These are phyloP conservation scores for Wickerhamomyces hampshirensis DNA, from an alignment of 805 yeast genomes.

Conservation along the genomic window DNA sequence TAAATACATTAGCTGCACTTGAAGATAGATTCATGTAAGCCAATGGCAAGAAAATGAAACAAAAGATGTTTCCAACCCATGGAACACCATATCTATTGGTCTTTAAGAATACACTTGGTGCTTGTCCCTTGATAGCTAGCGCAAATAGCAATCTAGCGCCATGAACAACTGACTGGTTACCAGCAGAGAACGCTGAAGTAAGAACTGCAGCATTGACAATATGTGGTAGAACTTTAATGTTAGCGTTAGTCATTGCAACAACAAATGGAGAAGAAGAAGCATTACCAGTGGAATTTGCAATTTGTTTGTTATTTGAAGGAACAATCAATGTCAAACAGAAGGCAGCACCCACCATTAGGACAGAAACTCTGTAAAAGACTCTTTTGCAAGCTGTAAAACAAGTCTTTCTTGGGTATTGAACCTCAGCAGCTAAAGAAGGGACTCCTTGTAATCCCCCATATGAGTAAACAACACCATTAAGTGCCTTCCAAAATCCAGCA, in stretches of 20 bases:
- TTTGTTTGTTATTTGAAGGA: constrained; percentile 27
- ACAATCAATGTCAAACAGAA: constrained; percentile 32
- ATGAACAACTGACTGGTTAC: constrained; percentile 27
- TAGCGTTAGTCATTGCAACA: constrained; percentile 44
- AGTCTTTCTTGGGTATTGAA: constrained; percentile 49
- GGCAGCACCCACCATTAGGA: constrained; percentile 28
- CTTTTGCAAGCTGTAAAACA: constrained; percentile 54
- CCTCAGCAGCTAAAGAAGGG: constrained; percentile 50
- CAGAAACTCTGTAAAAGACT: constrained; percentile 28
- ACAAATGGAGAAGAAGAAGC: constrained; percentile 36
- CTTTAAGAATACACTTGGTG: constrained; percentile 32
- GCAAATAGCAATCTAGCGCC: constrained; percentile 33
- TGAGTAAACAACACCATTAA: constrained; percentile 57
- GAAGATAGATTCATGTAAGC: constrained; percentile 30
- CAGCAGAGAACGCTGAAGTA: constrained; percentile 37
- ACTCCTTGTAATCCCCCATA: constrained; percentile 56
- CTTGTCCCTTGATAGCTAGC: constrained; percentile 33
- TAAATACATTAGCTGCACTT: constrained; percentile 28
- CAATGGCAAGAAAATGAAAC: constrained; percentile 32
- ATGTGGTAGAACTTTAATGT: constrained; percentile 32
- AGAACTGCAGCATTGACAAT: constrained; percentile 35
- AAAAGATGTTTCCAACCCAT: constrained; percentile 25
- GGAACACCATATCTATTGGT: constrained; percentile 32
- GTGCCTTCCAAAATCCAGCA: constrained; percentile 54
- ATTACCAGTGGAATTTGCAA: constrained; percentile 28